A percentile compares a stretch with the other conserved stretches of the same genome.
Conservation (phyloP, 2,329 filamentous ascomycete species). For the Fusarium sp. region DNA sequence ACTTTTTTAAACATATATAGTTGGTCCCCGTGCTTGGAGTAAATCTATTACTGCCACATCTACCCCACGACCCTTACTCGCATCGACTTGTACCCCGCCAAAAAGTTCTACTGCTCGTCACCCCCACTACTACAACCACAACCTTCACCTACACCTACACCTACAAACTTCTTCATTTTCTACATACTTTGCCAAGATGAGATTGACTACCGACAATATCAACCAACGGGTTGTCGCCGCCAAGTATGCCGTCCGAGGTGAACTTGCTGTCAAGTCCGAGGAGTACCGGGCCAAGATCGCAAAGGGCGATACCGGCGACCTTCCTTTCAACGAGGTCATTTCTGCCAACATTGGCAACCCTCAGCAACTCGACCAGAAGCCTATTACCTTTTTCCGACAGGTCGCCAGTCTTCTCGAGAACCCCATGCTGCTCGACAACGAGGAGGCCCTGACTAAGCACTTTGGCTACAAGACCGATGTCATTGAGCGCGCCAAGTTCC, state of each 20-base stretch:
- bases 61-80: constrained; percentile 45
- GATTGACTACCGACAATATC: constrained; percentile 85
- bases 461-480: constrained; percentile 93
- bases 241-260: constrained; percentile 96
- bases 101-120: constrained; percentile 37
- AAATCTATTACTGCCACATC: constrained; percentile 38
- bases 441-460: constrained; percentile 77
- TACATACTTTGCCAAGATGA: constrained; percentile 47
- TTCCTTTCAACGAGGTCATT: constrained; percentile 92
- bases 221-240: constrained; percentile 88
- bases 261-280: constrained; percentile 93
- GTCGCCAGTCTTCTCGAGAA: constrained; percentile 94
- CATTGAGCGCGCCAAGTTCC: constrained; percentile 81
- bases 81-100: constrained; percentile 44
- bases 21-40: constrained; percentile 32
- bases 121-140: constrained; percentile 33
- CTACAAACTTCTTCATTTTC: constrained; percentile 40
- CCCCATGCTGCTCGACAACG: constrained; percentile 83
- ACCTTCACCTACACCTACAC: constrained; percentile 28
- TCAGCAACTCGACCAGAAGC: constrained; percentile 98
- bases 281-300: constrained; percentile 82
- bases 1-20: constrained; percentile 38
- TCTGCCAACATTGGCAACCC: constrained; percentile 99
- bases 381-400: constrained; percentile 98
- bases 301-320: constrained; percentile 62